Percentiles rank a stretch among this genome's conserved stretches.
Evolutionary conservation across 208 protist genomes (phyloP).

Genomic region (Jaenimonas drosophilae): DNA sequence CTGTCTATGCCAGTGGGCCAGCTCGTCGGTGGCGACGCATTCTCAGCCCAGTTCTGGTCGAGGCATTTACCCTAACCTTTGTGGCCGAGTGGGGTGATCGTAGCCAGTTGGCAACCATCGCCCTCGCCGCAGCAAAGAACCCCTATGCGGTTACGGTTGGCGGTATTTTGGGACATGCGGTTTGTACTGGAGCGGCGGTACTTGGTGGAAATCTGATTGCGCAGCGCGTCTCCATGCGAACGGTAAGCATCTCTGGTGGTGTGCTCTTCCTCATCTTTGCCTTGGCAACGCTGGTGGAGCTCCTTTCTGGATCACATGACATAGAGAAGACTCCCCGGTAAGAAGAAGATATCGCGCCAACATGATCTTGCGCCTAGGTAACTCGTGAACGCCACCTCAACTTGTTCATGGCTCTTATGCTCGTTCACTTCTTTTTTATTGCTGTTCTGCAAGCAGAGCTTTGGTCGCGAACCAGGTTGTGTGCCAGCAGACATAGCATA

Average conservation of each 20-base stretch:
- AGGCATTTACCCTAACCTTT: slow-evolving; percentile 94
- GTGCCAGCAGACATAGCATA: too few relatives aligned
- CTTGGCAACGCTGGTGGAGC: slow-evolving; percentile 45
- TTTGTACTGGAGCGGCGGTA: slow-evolving; percentile 93
- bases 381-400: neutral
- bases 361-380: neutral
- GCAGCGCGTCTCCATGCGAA: slow-evolving; percentile 62
- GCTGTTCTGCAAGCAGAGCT: slow-evolving; percentile 8
- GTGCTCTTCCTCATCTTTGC: slow-evolving; percentile 79
- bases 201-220: slow-evolving; percentile 81
- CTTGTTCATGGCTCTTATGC: slow-evolving; percentile 4
- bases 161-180: slow-evolving; percentile 87
- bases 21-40: slow-evolving; percentile 35
- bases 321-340: slow-evolving; percentile 6
- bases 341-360: slow-evolving; percentile 3
- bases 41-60: slow-evolving; percentile 72
- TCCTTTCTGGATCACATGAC: slow-evolving; percentile 24
- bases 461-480: neutral
- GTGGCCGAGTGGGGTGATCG: slow-evolving; percentile 96
- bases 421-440: slow-evolving; percentile 8
- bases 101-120: slow-evolving; percentile 94
- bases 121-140: slow-evolving; percentile 88
- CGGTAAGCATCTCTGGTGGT: slow-evolving; percentile 72
- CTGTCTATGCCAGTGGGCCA: slow-evolving; percentile 25
- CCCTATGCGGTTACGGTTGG: slow-evolving; percentile 90